phyloP scores from a whole-genome alignment of 2,329 filamentous ascomycete genomes.

The Pestalotiopsis sp. region DNA sequence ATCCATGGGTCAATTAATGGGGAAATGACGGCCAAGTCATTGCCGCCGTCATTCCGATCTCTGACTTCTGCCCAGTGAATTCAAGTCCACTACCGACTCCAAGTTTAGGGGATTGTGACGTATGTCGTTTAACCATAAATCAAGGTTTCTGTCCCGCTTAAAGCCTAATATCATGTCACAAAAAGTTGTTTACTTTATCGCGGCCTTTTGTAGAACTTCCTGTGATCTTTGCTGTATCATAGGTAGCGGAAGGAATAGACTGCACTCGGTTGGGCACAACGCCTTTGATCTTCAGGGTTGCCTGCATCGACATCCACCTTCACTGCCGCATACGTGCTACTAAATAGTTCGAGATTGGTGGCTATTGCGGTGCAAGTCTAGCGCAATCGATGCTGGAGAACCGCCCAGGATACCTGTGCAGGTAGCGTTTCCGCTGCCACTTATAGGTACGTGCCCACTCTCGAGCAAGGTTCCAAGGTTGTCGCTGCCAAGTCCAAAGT shows the following conservation, averaged over 20 bases:
- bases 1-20: not conserved
- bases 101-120: not conserved
- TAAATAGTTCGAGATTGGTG: not conserved
- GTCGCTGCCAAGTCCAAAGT: not conserved
- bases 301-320: not conserved
- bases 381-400: not conserved
- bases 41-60: not conserved
- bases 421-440: not conserved
- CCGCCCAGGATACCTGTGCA: not conserved
- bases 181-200: too few species aligned
- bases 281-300: not conserved
- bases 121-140: not conserved
- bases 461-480: not conserved
- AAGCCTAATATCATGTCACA: not conserved
- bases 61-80: not conserved
- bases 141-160: not conserved
- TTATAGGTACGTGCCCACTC: conserved; percentile 1
- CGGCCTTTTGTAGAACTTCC: too few species aligned
- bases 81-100: not conserved
- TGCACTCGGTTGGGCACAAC: not conserved
- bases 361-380: not conserved
- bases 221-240: too few species aligned
- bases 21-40: not conserved
- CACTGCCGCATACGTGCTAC: not conserved
- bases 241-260: too few species aligned